These are phyloP conservation scores for Calonectria pauciramosa DNA, from an alignment of 2,329 filamentous ascomycete genomes.

Conservation along the genomic window DNA sequence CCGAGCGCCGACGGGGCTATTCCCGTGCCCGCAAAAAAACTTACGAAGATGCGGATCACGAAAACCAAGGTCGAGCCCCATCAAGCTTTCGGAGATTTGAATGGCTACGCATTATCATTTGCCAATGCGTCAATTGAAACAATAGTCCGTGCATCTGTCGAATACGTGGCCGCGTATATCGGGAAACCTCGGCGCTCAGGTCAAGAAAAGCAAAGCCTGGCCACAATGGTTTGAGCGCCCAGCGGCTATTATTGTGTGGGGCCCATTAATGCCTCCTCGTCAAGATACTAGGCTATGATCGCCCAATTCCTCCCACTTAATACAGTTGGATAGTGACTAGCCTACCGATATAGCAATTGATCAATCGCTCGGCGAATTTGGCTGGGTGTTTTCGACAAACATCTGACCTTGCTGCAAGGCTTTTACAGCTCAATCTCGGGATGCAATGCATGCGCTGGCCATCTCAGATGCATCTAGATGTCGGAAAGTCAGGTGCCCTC, in stretches of 20 bases:
- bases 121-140: conserved; percentile 4
- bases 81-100: neutral
- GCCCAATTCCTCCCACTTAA: neutral
- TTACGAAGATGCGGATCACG: conserved; percentile 6
- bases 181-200: conserved; percentile 1
- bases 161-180: conserved; percentile 7
- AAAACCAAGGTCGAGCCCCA: neutral
- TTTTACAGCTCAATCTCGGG: neutral
- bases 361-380: neutral
- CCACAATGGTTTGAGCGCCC: neutral
- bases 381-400: neutral
- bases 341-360: too few species aligned
- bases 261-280: neutral
- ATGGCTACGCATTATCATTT: neutral
- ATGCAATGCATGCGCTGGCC: conserved; percentile 1
- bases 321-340: too few species aligned
- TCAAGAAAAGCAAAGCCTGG: conserved; percentile 9
- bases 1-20: neutral
- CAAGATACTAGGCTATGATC: neutral
- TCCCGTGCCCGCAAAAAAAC: conserved; percentile 1
- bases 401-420: neutral
- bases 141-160: neutral
- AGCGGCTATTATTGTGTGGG: neutral
- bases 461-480: conserved; percentile 9
- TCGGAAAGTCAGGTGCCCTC: neutral